Evolutionary conservation across 306 rosid species (phyloP), one percentile per base, ranked within the genome.

Genomic region (Argentina anserina): DNA sequence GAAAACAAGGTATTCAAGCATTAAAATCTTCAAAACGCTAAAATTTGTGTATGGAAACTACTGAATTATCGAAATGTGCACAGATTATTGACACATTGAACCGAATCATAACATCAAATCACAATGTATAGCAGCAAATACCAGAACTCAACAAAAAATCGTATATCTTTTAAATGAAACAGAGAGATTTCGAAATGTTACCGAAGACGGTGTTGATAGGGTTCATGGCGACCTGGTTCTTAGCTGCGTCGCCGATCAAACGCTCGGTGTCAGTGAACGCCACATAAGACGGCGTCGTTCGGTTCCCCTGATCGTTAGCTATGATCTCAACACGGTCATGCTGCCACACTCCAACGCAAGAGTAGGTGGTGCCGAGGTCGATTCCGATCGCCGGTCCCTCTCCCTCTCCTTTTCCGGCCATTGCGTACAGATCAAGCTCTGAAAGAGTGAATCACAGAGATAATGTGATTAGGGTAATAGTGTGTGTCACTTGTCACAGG

Each of bases 201-300:
- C 96, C 97, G 14, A 91, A 89, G 31, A 89, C 93, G 68, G 97
- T 91, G 91, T 87, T 87, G 58, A 45, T 49, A 0, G 97, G 97
- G 80, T 89, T 91, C 96, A 91, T 89, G 41, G 97, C 97, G 66
- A 89, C 97, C 85, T 91, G 96, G 52, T 91, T 87, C 92, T 91
- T 91, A 0, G 96, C 96, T 0, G 92, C 97, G 50, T 91, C 91
- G 0, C 97, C 92, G 53, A 91, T 89, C 85, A 91, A 72, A 17
- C 97, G 79, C 53, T 91, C 97, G 14, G 79, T 56, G 5, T 91
- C 97, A 0, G 97, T 91, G 60, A 91, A 91, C 0, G 84, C 97
- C 0, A 91, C 93, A 49, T 89, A 89, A 3, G 96, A 92, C 11
- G 96, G 97, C 14, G 92, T 92, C 1, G 93, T 92, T 20, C 90